Evolutionary conservation across 352 stramenopile species (phyloP), one percentile per base, ranked within the genome.

Genomic region (Pythium coloratum): DNA sequence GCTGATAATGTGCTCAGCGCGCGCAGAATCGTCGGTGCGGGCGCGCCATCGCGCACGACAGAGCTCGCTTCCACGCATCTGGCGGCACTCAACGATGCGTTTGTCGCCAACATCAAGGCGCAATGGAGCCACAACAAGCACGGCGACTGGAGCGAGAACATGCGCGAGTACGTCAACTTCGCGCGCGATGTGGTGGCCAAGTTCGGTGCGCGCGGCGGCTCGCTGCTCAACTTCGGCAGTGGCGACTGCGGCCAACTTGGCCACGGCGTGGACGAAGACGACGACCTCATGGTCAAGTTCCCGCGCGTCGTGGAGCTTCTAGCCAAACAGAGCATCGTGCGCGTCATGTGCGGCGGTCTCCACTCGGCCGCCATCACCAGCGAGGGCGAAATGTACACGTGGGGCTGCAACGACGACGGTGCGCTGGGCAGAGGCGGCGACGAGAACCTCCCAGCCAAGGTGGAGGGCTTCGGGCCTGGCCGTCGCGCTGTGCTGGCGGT

Each of bases 161-260:
- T 92, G 81, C 72, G 76, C 33, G 88, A 96, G 71, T 96, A 96
- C 68, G 30, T 96, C 16, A 58, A 49, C 24, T 94, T 92, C 69
- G 79, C 78, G 50, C 81, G 81, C 50, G 80, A 91, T 40, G 76
- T 91, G 20, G 62, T 82, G 44, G 68, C 67, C 64, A 90, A 84
- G 50, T 91, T 90, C 49, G 83, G 81, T 13, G 66, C 55, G 28
- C 69, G 78, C 40, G 30, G 60, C 20, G 84, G 84, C 32, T 58
- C 81, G 59, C 59, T 89, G 16, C 63, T 96, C 49, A 94, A 84
- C 6, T 98, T 97, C 62, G 94, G 94, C 36, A 92, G 77, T 55
- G 94, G 94, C n/a, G 94, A 99, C 70, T 97, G 89, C 67, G 91
- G 86, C 16, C 94, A 98, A 59, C 68, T 98, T n/a, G 96, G 89